Percentiles rank a stretch among this genome's conserved stretches.
Conservation (phyloP, 345 rosid genomes). For the Trapa bicornis region DNA sequence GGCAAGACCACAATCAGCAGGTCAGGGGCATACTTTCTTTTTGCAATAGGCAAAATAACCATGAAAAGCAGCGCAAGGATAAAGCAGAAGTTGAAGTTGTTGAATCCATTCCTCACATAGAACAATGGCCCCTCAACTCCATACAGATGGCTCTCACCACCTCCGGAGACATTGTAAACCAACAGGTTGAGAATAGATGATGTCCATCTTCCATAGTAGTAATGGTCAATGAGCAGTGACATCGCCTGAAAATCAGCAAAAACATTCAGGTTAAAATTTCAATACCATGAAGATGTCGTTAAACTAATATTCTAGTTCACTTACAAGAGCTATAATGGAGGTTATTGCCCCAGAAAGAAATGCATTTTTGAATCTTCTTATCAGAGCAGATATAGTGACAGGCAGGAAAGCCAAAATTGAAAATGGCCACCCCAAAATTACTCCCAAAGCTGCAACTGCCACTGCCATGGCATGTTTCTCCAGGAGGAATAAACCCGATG, state of each 20-base stretch:
- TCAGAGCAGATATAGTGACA: slow-evolving; percentile 46
- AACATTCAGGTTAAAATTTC: slow-evolving; percentile 6
- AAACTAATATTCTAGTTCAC: slow-evolving; percentile 14
- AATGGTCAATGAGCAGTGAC: slow-evolving; percentile 52
- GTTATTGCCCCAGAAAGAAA: slow-evolving; percentile 61
- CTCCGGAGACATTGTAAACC: slow-evolving; percentile 84
- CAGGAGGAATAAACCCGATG: slow-evolving; percentile 81
- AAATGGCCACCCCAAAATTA: slow-evolving; percentile 97
- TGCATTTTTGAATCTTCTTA: slow-evolving; percentile 51
- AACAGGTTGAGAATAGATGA: slow-evolving; percentile 82
- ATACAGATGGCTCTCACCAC: slow-evolving; percentile 96
- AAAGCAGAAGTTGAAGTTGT: slow-evolving; percentile 82
- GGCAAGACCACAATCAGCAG: slow-evolving; percentile 70
- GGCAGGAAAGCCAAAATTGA: slow-evolving; percentile 90
- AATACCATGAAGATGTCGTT: background rate
- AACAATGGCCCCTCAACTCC: slow-evolving; percentile 71
- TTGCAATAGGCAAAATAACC: slow-evolving; percentile 48
- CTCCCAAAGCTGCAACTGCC: slow-evolving; percentile 63
- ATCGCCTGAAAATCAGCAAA: slow-evolving; percentile 43
- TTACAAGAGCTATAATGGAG: slow-evolving; percentile 52
- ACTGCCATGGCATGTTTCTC: slow-evolving; percentile 65
- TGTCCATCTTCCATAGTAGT: slow-evolving; percentile 68
- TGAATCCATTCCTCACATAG: slow-evolving; percentile 82
- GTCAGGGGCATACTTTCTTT: slow-evolving; percentile 59
- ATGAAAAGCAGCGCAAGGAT: slow-evolving; percentile 69